Percentiles rank a stretch among this genome's conserved stretches.
phyloP scores from a whole-genome alignment of 2,329 filamentous ascomycete species.

The Arachnomyces sp. region DNA sequence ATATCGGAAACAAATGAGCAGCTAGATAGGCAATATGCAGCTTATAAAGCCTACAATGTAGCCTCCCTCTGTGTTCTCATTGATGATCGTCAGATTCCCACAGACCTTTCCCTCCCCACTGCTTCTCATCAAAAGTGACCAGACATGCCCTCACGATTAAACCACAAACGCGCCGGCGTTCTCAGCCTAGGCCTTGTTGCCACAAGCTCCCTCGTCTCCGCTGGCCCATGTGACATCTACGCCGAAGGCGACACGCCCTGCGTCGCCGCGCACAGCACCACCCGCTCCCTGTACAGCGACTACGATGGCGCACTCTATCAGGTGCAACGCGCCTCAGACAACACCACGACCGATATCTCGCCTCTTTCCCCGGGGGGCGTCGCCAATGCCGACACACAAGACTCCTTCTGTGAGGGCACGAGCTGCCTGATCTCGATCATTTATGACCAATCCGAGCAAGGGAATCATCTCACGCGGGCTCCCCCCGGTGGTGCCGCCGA shows the following conservation, averaged over 20 bases:
- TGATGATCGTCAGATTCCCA: too few relatives aligned
- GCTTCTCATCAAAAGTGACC: too few relatives aligned
- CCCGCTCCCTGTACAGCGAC: constrained; percentile 50
- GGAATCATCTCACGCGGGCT: constrained; percentile 56
- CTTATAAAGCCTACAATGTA: too few relatives aligned
- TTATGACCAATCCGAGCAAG: constrained; percentile 56
- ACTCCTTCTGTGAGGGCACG: constrained; percentile 52
- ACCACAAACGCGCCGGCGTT: too few relatives aligned
- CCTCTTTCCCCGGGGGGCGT: constrained; percentile 52
- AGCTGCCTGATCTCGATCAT: constrained; percentile 57
- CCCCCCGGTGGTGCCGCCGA: constrained; percentile 49
- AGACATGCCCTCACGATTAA: too few relatives aligned
- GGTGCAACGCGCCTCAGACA: constrained; percentile 47
- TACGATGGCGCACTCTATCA: constrained; percentile 52
- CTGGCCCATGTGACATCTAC: constrained; percentile 57
- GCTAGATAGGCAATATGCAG: too few relatives aligned
- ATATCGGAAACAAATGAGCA: too few relatives aligned
- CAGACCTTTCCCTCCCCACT: too few relatives aligned
- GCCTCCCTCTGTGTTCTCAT: too few relatives aligned
- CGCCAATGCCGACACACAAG: constrained; percentile 53
- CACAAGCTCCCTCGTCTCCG: constrained; percentile 35
- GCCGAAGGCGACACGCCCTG: constrained; percentile 51
- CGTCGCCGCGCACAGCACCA: constrained; percentile 57
- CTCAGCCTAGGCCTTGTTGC: constrained; percentile 29
- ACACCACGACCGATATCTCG: constrained; percentile 39